These are phyloP conservation scores for Ehretia macrophylla DNA, from an alignment of 257 asterid genomes.

Conservation along the genomic window DNA sequence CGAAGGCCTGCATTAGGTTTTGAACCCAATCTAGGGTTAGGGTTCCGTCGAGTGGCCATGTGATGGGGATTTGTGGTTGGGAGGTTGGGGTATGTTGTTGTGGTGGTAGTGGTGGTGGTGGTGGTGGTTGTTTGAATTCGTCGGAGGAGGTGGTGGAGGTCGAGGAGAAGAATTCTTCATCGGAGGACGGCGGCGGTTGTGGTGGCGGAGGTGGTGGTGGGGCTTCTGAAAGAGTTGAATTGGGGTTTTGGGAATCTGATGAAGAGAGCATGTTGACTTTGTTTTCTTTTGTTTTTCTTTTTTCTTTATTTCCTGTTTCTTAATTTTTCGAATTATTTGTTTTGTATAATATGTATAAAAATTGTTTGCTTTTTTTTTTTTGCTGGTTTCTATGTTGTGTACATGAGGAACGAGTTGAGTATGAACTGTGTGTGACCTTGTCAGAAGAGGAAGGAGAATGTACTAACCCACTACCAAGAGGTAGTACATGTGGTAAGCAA, in stretches of 20 bases:
- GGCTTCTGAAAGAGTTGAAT: not conserved
- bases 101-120: constrained; percentile 16
- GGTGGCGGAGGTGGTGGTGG: constrained; percentile 7
- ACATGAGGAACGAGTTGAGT: no score
- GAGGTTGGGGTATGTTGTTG: constrained; percentile 13
- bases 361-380: no score
- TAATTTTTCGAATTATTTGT: not conserved
- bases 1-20: constrained; percentile 67
- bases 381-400: no score
- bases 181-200: constrained; percentile 42
- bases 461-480: no score
- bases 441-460: not conserved
- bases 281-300: not conserved
- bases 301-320: not conserved
- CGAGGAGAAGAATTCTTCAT: constrained; percentile 71
- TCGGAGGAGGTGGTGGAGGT: constrained; percentile 46
- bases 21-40: constrained; percentile 59
- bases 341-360: not conserved
- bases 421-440: not conserved
- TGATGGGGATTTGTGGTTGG: constrained; percentile 70
- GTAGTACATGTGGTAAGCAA: no score
- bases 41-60: constrained; percentile 66
- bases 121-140: constrained; percentile 18
- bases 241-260: constrained; percentile 18
- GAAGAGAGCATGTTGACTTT: constrained; percentile 18